These are phyloP conservation scores for Annulohypoxylon moriforme DNA, from an alignment of 495 filamentous ascomycete genomes.

Conservation along the genomic window DNA sequence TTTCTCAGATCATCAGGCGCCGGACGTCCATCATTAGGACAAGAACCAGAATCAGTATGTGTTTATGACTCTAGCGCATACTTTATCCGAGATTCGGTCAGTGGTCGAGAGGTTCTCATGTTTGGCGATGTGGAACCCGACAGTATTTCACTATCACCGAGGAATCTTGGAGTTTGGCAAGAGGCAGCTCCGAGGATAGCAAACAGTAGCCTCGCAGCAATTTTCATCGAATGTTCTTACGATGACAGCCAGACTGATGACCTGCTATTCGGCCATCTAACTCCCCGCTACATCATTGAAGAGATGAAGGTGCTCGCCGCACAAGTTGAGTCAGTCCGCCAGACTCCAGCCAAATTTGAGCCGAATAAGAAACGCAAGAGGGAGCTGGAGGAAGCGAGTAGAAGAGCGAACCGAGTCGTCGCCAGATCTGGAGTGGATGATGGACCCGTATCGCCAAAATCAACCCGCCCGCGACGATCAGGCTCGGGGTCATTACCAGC, in stretches of 20 bases:
- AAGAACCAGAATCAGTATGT: conserved; percentile 60
- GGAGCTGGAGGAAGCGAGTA: conserved; percentile 35
- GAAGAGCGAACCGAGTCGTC: conserved; percentile 8
- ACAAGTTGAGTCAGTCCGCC: conserved; percentile 64
- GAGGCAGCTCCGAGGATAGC: conserved; percentile 86
- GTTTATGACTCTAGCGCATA: conserved; percentile 88
- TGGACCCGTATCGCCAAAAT: conserved; percentile 55
- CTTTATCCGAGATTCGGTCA: conserved; percentile 81
- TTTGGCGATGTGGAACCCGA: conserved; percentile 98
- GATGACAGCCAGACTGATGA: conserved; percentile 78
- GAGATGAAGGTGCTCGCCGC: conserved; percentile 79
- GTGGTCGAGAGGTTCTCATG: conserved; percentile 81
- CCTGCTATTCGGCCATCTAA: conserved; percentile 86
- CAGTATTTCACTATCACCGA: conserved; percentile 80
- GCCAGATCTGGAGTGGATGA: conserved; percentile 41
- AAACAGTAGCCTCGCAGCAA: conserved; percentile 72
- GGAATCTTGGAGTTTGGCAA: conserved; percentile 82
- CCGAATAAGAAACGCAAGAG: conserved; percentile 58
- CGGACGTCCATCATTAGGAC: conserved; percentile 41
- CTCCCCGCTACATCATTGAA: conserved; percentile 79
- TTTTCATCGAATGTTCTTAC: conserved; percentile 97
- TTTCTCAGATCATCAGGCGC: conserved; percentile 30
- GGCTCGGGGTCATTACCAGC: conserved; percentile 12
- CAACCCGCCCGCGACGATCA: conserved; percentile 38
- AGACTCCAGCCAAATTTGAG: conserved; percentile 39